phyloP scores from a whole-genome alignment of 768 basidiomycete genomes.

The Xerocomellus chrysenteron region DNA sequence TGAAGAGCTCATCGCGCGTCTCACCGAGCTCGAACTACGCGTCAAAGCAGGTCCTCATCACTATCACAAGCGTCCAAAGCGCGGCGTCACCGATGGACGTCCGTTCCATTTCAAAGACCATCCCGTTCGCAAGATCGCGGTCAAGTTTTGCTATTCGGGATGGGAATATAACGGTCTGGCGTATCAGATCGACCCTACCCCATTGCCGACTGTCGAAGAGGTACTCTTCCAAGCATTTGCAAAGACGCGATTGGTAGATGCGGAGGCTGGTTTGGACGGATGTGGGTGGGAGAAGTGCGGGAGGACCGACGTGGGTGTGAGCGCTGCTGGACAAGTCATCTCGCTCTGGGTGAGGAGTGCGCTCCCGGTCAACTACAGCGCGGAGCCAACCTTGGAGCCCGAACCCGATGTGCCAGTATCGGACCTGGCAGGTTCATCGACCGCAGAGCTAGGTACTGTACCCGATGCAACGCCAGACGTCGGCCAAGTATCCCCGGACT shows the following conservation, averaged over 20 bases:
- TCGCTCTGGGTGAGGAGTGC: conserved; percentile 88
- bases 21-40: conserved; percentile 53
- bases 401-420: conserved; percentile 2
- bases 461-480: conserved; percentile 2
- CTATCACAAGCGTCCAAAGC: conserved; percentile 14
- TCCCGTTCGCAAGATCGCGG: conserved; percentile 84
- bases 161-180: conserved; percentile 92
- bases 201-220: conserved; percentile 88
- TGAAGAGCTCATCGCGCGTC: conserved; percentile 67
- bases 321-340: conserved; percentile 90
- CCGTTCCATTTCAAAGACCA: conserved; percentile 66
- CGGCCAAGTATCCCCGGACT: conserved; percentile 4
- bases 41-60: conserved; percentile 8
- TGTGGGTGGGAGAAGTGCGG: conserved; percentile 93
- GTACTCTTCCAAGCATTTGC: conserved; percentile 80
- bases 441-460: neutral
- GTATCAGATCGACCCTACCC: conserved; percentile 66
- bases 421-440: conserved; percentile 2
- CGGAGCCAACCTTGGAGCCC: neutral
- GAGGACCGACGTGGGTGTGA: conserved; percentile 93
- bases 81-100: conserved; percentile 25
- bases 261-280: conserved; percentile 70
- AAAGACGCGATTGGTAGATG: conserved; percentile 75
- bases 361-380: conserved; percentile 26
- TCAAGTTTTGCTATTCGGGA: conserved; percentile 91